Conservation (phyloP, 306 rosid genomes). For the Corylus avellana region DNA sequence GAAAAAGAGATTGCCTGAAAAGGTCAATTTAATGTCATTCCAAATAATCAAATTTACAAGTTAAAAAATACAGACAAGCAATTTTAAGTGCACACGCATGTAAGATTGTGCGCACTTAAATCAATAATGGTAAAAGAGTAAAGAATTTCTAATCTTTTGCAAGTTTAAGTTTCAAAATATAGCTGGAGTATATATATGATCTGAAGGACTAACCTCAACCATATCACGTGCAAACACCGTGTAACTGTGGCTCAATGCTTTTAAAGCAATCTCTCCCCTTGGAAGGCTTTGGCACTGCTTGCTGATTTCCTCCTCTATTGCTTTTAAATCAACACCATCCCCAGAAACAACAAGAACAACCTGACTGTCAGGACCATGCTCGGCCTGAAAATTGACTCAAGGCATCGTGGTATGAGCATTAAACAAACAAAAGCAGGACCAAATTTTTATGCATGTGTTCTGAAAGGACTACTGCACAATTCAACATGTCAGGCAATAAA, state of each 20-base stretch:
- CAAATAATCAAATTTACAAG: neutral
- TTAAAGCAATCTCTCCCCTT: constrained; percentile 85
- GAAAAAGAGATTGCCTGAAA: constrained; percentile 91
- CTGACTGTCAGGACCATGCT: constrained; percentile 99
- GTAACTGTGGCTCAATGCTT: constrained; percentile 91
- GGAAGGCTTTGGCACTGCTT: constrained; percentile 92
- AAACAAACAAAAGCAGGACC: neutral
- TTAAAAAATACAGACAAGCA: neutral
- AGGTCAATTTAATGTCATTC: constrained; percentile 18
- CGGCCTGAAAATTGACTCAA: constrained; percentile 68
- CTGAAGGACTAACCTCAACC: constrained; percentile 70
- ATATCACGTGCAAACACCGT: constrained; percentile 81
- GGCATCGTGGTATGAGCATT: constrained; percentile 23
- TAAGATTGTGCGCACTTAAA: neutral
- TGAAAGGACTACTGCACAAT: neutral
- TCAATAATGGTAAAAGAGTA: neutral
- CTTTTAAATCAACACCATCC: constrained; percentile 74
- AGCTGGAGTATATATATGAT: too few species aligned
- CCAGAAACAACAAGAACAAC: constrained; percentile 95
- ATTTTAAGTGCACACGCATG: neutral
- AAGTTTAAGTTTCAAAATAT: neutral
- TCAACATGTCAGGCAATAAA: neutral
- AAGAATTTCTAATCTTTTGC: neutral
- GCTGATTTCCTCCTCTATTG: constrained; percentile 77
- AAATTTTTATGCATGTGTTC: neutral